These are phyloP conservation scores for Neurospora sp. DNA, from an alignment of 495 filamentous ascomycete species.

Conservation along the genomic window DNA sequence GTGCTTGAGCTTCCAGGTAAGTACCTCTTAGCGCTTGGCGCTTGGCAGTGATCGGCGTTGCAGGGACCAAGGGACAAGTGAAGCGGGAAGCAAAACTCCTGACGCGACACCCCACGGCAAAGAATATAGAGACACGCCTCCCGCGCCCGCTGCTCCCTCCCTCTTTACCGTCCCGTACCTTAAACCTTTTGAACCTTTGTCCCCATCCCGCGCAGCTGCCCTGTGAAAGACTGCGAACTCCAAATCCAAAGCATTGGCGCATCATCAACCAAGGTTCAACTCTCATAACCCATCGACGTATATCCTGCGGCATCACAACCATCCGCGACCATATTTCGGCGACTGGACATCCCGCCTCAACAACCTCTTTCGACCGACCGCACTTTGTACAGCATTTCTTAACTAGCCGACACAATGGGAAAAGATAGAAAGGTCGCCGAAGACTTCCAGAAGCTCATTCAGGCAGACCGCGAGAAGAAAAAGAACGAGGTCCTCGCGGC, in stretches of 20 bases:
- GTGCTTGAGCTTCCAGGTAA: neutral
- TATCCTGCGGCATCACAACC: neutral
- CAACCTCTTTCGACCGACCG: neutral
- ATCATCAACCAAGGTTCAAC: neutral
- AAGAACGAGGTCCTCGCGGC: slow-evolving; percentile 62
- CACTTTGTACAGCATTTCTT: neutral
- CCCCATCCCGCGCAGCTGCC: neutral
- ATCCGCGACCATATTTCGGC: neutral
- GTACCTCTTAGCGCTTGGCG: neutral
- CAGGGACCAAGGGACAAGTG: neutral
- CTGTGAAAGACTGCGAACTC: neutral
- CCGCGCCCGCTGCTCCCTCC: neutral
- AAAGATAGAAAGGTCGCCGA: slow-evolving; percentile 34
- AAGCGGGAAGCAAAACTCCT: neutral
- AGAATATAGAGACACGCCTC: neutral
- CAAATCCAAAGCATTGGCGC: neutral
- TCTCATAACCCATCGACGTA: neutral
- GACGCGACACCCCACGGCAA: neutral
- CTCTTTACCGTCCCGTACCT: neutral
- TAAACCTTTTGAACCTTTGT: neutral
- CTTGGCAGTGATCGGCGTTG: neutral
- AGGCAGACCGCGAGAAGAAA: slow-evolving; percentile 58
- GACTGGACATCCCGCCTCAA: neutral
- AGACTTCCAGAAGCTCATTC: slow-evolving; percentile 58
- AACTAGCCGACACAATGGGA: slow-evolving; percentile 5